Percentiles rank a stretch among this genome's conserved stretches.
phyloP scores from a whole-genome alignment of 768 basidiomycete species.

The Coprinopsis sp. region DNA sequence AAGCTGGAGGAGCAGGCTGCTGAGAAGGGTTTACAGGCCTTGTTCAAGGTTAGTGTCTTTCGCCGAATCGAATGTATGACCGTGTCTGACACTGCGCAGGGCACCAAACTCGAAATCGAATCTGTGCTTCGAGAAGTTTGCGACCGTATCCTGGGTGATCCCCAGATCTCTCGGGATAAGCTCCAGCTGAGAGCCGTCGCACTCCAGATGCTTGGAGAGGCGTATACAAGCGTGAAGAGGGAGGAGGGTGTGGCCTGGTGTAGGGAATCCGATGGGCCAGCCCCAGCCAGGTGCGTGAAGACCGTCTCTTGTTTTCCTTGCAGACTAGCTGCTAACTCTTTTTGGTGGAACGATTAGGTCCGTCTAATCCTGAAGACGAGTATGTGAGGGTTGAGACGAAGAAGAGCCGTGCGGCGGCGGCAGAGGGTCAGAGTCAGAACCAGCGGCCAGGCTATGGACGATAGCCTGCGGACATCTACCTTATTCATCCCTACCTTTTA shows the following conservation, averaged over 20 bases:
- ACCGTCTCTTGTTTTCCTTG: neutral
- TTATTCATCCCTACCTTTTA: too few species aligned
- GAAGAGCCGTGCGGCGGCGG: constrained; percentile 42
- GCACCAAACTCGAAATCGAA: constrained; percentile 88
- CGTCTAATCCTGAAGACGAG: constrained; percentile 54
- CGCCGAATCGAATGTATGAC: constrained; percentile 3
- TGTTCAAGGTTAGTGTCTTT: constrained; percentile 66
- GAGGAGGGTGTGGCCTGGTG: constrained; percentile 33
- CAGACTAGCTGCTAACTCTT: neutral
- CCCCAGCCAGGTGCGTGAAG: neutral
- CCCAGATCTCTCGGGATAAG: constrained; percentile 49
- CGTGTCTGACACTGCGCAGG: constrained; percentile 44
- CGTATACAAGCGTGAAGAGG: constrained; percentile 67
- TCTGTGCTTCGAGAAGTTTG: constrained; percentile 86
- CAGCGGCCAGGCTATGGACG: neutral
- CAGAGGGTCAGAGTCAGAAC: neutral
- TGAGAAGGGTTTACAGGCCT: constrained; percentile 84
- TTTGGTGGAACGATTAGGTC: neutral
- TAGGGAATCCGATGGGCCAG: constrained; percentile 3
- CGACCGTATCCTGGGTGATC: constrained; percentile 68
- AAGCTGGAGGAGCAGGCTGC: constrained; percentile 89
- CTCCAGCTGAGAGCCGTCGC: constrained; percentile 73
- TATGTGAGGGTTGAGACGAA: constrained; percentile 81
- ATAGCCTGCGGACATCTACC: too few species aligned
- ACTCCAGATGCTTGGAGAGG: constrained; percentile 79